A percentile compares a stretch with the other conserved stretches of the same genome.
These are phyloP conservation scores for Gracilaria gracilis DNA, from an alignment of 23 red algal species.

Conservation along the genomic window DNA sequence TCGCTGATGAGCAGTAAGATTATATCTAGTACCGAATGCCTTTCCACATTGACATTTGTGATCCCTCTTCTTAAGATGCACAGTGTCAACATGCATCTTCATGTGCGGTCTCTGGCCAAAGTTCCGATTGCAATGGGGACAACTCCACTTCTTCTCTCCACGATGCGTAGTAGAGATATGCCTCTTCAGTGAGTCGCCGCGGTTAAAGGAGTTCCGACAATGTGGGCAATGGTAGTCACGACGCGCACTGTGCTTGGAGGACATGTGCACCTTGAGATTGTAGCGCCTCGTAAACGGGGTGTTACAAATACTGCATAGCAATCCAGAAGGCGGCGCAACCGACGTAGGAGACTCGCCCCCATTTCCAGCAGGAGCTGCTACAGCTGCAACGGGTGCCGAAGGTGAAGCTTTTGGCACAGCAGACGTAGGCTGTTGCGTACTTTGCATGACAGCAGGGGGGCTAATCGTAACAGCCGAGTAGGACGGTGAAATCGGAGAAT, in stretches of 20 bases:
- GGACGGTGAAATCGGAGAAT: constrained; percentile 41
- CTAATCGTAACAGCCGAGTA: constrained; percentile 61
- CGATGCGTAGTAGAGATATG: constrained; percentile 68
- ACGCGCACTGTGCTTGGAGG: constrained; percentile 59
- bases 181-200: constrained; percentile 60
- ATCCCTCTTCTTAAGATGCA: constrained; percentile 68
- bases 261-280: constrained; percentile 68
- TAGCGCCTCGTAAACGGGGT: constrained; percentile 60
- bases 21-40: constrained; percentile 62
- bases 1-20: constrained; percentile 59
- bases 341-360: constrained; percentile 54
- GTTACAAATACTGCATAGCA: constrained; percentile 43
- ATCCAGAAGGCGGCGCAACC: constrained; percentile 28
- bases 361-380: neutral
- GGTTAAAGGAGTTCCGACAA: constrained; percentile 48
- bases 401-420: neutral
- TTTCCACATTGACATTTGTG: constrained; percentile 70
- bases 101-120: constrained; percentile 72
- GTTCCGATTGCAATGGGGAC: constrained; percentile 61
- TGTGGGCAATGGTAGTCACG: constrained; percentile 58
- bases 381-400: neutral
- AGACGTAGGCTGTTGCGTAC: constrained; percentile 11
- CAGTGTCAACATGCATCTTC: constrained; percentile 71
- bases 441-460: constrained; percentile 31
- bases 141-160: constrained; percentile 70